Evolutionary conservation across 1,139 yeast genomes (phyloP).

Genomic region (Zhuliangozyma blackwelliae): DNA sequence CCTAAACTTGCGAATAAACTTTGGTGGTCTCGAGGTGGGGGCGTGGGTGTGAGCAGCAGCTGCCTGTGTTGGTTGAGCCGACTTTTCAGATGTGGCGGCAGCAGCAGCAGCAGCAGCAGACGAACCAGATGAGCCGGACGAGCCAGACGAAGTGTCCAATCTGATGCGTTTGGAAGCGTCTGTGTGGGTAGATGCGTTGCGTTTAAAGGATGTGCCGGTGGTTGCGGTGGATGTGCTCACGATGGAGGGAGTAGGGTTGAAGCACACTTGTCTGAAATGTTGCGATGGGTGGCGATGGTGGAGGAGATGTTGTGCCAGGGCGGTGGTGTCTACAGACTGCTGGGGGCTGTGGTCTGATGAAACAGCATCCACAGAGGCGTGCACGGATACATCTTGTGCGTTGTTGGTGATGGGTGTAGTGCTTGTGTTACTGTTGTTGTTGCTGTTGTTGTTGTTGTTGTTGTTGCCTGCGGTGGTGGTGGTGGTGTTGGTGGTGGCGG

Average conservation of each 20-base stretch:
- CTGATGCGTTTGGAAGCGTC: slow-evolving; percentile 13
- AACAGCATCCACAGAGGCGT: neutral
- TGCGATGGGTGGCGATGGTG: slow-evolving; percentile 9
- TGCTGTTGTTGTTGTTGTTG: no score
- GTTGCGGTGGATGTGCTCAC: slow-evolving; percentile 1
- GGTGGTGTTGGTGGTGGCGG: no score
- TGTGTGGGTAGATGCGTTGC: slow-evolving; percentile 11
- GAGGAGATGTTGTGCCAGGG: slow-evolving; percentile 1
- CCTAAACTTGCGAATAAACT: slow-evolving; percentile 37
- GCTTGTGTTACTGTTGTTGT: no score
- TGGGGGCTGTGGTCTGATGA: neutral
- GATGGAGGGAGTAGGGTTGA: slow-evolving; percentile 13
- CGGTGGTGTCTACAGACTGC: no score
- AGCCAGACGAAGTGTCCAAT: slow-evolving; percentile 6
- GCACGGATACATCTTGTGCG: no score
- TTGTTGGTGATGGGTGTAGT: no score
- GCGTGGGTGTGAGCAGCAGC: neutral
- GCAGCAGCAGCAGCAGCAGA: slow-evolving; percentile 1
- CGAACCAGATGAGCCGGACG: neutral
- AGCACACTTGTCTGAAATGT: slow-evolving; percentile 34
- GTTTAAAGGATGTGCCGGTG: slow-evolving; percentile 8
- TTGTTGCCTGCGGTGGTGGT: no score
- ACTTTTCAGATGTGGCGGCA: slow-evolving; percentile 5
- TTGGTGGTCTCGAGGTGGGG: slow-evolving; percentile 29
- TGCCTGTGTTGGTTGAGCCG: slow-evolving; percentile 1